Evolutionary conservation across 768 basidiomycete genomes (phyloP), one percentile per base, ranked within the genome.

Genomic region (Trametes cubensis): DNA sequence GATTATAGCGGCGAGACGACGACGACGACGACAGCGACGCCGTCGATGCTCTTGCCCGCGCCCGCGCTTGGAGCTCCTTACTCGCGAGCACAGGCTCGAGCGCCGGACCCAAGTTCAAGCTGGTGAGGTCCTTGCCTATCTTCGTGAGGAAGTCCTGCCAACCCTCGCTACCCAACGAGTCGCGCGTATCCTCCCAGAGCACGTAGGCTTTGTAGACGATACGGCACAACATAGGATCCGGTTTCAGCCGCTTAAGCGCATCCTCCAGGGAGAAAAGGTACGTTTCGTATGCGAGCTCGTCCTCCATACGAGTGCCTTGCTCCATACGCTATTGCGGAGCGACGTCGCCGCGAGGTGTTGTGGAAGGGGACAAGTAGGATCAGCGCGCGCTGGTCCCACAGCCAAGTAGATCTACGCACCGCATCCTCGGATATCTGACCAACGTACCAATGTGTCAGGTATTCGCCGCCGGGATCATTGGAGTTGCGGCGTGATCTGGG

Each of bases 381-480:
- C 14, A 38, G 28, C 38, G n/a, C 23, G 28, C 38, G n/a, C 23
- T n/a, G 28, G 51, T 6, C 11, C 23, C n/a, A 20, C 20, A 30
- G 10, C 21, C 10, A 21, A 14, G 17, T 39, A 42, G n/a, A 14
- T 3, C 15, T 5, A 76, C 82, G 26, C 65, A 87, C 84, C 41
- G 84, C 84, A 61, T 83, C 78, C 6, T 73, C 78, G 0, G 76
- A 62, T 40, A 87, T 85, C 67, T 79, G 74, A 6, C 82, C 84
- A n/a, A 80, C 77, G 64, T 79, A 86, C 82, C 81, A 88, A 48
- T 78, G 79, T 10, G 77, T 79, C 26, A 85, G 63, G 67, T 88
- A 88, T 65, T 85, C 80, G 1, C 81, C 80, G 14, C 80, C 78
- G n/a, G 62, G 39, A 21, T 41, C 52, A 20, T 39, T 34, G 4